These are phyloP conservation scores for Rubroboletus satanas DNA, from an alignment of 768 basidiomycete genomes.

Conservation along the genomic window DNA sequence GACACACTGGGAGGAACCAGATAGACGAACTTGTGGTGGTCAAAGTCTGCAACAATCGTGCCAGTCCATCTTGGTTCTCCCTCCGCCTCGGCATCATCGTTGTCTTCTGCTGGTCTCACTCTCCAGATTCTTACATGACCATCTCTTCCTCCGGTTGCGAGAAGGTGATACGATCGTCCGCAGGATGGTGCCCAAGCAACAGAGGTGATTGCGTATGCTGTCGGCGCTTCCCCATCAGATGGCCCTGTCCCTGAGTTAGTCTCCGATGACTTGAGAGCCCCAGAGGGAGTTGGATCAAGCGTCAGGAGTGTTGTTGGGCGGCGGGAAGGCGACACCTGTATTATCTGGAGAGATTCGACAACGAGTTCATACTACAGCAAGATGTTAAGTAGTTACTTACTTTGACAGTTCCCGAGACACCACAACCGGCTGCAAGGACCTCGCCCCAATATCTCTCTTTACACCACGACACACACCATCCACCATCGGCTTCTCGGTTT, in stretches of 20 bases:
- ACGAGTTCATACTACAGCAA: neutral
- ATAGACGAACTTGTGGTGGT: slow-evolving; percentile 65
- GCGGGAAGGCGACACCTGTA: slow-evolving; percentile 66
- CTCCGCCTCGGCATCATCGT: slow-evolving; percentile 41
- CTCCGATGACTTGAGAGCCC: slow-evolving; percentile 18
- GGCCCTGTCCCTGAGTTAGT: slow-evolving; percentile 15
- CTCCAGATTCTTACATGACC: slow-evolving; percentile 90
- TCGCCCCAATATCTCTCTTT: slow-evolving; percentile 96
- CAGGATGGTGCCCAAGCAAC: slow-evolving; percentile 94
- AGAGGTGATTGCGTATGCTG: slow-evolving; percentile 67
- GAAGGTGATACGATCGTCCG: slow-evolving; percentile 89
- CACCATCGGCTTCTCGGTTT: slow-evolving; percentile 81
- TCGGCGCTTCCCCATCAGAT: slow-evolving; percentile 35
- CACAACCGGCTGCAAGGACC: slow-evolving; percentile 73
- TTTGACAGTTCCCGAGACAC: slow-evolving; percentile 71
- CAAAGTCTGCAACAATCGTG: slow-evolving; percentile 78
- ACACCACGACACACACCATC: slow-evolving; percentile 95
- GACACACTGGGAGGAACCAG: neutral
- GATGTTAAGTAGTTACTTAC: slow-evolving; percentile 36
- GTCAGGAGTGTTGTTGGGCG: slow-evolving; percentile 65
- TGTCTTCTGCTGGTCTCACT: slow-evolving; percentile 56
- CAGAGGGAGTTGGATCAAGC: slow-evolving; percentile 40
- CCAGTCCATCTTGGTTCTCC: slow-evolving; percentile 61
- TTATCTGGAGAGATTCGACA: slow-evolving; percentile 45
- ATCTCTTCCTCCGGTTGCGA: slow-evolving; percentile 87